Conservation (phyloP, 2,329 filamentous ascomycete genomes). For the Calonectria hongkongensis region DNA sequence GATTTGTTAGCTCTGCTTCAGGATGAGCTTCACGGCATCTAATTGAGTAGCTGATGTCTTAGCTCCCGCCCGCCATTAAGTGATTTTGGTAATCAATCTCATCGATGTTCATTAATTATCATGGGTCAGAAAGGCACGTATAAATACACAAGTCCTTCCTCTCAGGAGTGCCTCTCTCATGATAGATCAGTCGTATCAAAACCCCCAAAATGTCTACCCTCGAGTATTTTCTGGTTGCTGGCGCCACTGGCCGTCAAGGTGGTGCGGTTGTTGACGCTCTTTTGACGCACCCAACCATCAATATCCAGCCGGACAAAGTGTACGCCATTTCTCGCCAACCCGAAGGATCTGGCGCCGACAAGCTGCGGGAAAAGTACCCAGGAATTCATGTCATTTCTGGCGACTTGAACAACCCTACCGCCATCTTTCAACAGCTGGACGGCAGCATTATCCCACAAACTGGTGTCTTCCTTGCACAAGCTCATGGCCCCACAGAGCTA, state of each 20-base stretch:
- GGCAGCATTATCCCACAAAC: constrained; percentile 39
- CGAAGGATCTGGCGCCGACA: constrained; percentile 65
- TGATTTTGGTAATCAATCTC: constrained; percentile 8
- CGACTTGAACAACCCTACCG: constrained; percentile 68
- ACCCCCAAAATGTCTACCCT: constrained; percentile 28
- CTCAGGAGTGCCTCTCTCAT: too few species aligned
- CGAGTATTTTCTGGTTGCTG: constrained; percentile 50
- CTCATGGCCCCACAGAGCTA: constrained; percentile 61
- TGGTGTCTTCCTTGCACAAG: constrained; percentile 52
- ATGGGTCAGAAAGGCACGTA: not conserved
- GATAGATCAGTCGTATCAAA: not conserved
- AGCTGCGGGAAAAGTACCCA: constrained; percentile 58
- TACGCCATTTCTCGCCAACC: constrained; percentile 70
- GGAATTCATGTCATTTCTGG: constrained; percentile 72
- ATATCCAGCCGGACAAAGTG: constrained; percentile 62
- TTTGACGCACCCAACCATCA: constrained; percentile 57
- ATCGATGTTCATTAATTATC: not conserved
- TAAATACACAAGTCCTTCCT: not conserved
- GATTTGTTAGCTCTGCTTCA: not conserved
- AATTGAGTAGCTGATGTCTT: not conserved
- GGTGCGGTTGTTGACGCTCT: constrained; percentile 55
- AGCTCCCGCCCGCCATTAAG: not conserved
- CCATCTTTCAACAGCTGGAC: constrained; percentile 64
- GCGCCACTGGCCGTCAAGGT: constrained; percentile 58
- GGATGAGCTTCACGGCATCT: not conserved